Percentiles rank a stretch among this genome's conserved stretches.
These are phyloP conservation scores for Allium fistulosum DNA, from an alignment of 106 monocot species.

Conservation along the genomic window DNA sequence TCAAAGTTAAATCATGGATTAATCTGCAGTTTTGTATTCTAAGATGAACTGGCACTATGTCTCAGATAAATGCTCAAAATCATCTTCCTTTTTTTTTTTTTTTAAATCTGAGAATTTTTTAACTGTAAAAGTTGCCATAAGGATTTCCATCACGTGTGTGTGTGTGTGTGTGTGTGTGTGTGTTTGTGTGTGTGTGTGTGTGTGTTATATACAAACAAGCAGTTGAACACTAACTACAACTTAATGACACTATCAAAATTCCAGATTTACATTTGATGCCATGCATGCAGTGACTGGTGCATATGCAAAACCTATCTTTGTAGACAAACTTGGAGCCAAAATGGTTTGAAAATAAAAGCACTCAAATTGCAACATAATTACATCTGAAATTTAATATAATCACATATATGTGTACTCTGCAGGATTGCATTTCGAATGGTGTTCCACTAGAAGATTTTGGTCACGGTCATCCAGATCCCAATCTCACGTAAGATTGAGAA, in stretches of 20 bases:
- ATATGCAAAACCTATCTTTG: conserved; percentile 97
- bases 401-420: conserved; percentile 1
- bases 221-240: neutral
- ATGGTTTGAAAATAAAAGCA: conserved; percentile 22
- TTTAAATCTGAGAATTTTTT: too few species aligned
- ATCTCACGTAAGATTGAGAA: conserved; percentile 72
- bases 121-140: too few species aligned
- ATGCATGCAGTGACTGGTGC: conserved; percentile 99
- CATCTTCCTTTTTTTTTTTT: too few species aligned
- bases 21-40: too few species aligned
- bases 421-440: conserved; percentile 89
- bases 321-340: conserved; percentile 84
- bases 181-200: too few species aligned
- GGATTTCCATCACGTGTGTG: too few species aligned
- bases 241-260: conserved; percentile 3
- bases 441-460: conserved; percentile 97
- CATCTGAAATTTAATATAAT: conserved; percentile 1
- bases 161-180: too few species aligned
- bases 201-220: neutral
- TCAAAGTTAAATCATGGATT: too few species aligned
- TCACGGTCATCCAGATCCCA: conserved; percentile 96
- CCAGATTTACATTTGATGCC: conserved; percentile 95
- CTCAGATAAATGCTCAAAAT: too few species aligned
- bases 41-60: too few species aligned
- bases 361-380: neutral